These are phyloP conservation scores for Bruguiera gymnorhiza DNA, from an alignment of 345 rosid genomes.

Conservation along the genomic window DNA sequence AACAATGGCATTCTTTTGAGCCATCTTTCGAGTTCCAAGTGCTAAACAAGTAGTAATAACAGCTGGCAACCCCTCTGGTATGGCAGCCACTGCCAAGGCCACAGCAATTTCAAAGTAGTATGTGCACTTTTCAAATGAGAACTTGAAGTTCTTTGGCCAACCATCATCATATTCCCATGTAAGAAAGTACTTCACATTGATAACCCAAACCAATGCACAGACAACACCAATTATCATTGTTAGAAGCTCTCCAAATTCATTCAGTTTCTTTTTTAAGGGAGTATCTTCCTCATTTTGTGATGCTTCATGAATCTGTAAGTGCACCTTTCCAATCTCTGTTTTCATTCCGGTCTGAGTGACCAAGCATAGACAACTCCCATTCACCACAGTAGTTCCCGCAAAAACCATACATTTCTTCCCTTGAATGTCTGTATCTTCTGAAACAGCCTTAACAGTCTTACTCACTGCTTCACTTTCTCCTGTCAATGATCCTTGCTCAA, in stretches of 20 bases:
- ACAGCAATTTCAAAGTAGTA: conserved; percentile 98
- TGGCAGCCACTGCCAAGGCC: conserved; percentile 94
- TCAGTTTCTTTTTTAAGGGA: conserved; percentile 88
- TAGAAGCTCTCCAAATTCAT: conserved; percentile 80
- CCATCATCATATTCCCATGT: conserved; percentile 92
- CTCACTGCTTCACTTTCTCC: conserved; percentile 95
- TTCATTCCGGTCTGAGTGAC: conserved; percentile 78
- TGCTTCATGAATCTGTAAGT: conserved; percentile 89
- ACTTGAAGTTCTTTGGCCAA: conserved; percentile 80
- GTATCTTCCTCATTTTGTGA: conserved; percentile 84
- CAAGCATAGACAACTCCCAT: conserved; percentile 76
- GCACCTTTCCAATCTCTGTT: conserved; percentile 89
- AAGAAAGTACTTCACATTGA: conserved; percentile 86
- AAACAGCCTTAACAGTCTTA: conserved; percentile 69
- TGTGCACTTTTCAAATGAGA: conserved; percentile 95
- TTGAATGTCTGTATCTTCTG: conserved; percentile 70
- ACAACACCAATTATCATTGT: conserved; percentile 79
- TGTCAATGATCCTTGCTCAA: conserved; percentile 89
- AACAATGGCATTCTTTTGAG: conserved; percentile 91
- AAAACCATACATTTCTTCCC: conserved; percentile 86
- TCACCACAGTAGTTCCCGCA: conserved; percentile 89
- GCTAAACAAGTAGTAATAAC: conserved; percentile 96
- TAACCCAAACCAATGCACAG: conserved; percentile 89
- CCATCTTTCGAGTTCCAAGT: conserved; percentile 95
- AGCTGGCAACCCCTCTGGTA: conserved; percentile 96